Percentiles rank a stretch among this genome's conserved stretches.
phyloP scores from a whole-genome alignment of 2,329 filamentous ascomycete genomes.

The Aspergillus sojae region DNA sequence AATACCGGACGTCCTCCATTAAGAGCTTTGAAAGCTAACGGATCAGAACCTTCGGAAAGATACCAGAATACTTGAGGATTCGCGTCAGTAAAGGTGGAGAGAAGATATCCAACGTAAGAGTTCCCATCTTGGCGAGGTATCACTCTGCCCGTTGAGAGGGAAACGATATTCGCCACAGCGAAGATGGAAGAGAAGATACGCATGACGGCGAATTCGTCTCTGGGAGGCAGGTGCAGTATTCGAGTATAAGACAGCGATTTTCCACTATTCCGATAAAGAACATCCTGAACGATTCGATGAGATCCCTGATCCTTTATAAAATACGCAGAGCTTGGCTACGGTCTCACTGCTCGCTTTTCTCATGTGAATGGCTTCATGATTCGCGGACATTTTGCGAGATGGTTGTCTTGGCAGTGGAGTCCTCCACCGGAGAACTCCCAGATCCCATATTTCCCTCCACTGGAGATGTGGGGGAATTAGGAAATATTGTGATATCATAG shows the following conservation, averaged over 20 bases:
- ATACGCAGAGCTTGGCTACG: neutral
- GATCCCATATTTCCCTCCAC: neutral
- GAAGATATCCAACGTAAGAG: neutral
- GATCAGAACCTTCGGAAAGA: neutral
- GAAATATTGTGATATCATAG: too few relatives aligned
- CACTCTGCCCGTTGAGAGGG: neutral
- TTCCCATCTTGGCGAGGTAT: neutral
- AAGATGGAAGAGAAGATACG: neutral
- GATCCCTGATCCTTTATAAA: neutral
- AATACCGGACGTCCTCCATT: neutral
- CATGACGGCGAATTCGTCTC: neutral
- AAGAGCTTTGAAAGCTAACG: neutral
- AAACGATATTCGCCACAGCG: neutral
- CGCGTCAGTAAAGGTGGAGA: neutral
- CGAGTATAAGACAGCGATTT: neutral
- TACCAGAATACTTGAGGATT: neutral
- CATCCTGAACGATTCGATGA: neutral
- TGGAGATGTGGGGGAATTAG: neutral
- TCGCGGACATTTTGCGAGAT: neutral
- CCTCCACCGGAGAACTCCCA: neutral
- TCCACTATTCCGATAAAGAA: neutral
- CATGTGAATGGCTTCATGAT: neutral
- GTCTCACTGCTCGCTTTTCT: neutral
- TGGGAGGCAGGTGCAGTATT: neutral
- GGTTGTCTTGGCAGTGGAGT: neutral